Conservation (phyloP, 2,329 filamentous ascomycete genomes). For the Tolypocladium nubicola region DNA sequence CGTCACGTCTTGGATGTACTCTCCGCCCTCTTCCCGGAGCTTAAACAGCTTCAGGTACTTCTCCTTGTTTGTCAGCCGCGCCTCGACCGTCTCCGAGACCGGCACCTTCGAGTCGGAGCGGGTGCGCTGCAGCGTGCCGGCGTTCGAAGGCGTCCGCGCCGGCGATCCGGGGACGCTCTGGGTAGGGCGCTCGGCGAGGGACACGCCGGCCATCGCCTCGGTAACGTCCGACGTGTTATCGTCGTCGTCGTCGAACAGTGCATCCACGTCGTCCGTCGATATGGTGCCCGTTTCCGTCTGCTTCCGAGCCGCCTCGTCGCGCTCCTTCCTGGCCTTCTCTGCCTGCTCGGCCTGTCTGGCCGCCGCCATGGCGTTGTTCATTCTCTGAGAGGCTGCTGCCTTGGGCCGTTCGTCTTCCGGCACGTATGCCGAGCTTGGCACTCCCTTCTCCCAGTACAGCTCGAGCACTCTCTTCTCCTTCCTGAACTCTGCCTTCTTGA, state of each 20-base stretch:
- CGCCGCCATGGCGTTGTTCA: conserved; percentile 64
- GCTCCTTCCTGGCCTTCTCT: conserved; percentile 71
- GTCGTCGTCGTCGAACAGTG: conserved; percentile 91
- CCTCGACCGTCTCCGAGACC: conserved; percentile 62
- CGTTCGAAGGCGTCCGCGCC: conserved; percentile 58
- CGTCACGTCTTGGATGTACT: conserved; percentile 95
- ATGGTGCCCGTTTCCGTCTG: conserved; percentile 93
- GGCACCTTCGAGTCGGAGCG: conserved; percentile 90
- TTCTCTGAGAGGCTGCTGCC: conserved; percentile 61
- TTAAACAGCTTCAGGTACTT: conserved; percentile 89
- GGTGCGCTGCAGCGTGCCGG: conserved; percentile 69
- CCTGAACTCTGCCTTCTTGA: conserved; percentile 98
- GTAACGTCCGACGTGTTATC: conserved; percentile 80
- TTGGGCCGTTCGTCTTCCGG: conserved; percentile 95
- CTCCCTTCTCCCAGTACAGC: conserved; percentile 99
- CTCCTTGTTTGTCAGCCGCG: conserved; percentile 82
- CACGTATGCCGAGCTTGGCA: conserved; percentile 89
- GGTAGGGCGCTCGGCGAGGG: conserved; percentile 77
- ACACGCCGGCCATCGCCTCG: conserved; percentile 87
- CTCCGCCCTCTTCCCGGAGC: conserved; percentile 81
- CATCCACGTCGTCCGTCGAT: conserved; percentile 84
- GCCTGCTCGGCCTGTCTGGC: conserved; percentile 74
- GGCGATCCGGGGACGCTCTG: conserved; percentile 94
- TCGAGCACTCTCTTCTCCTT: conserved; percentile 92
- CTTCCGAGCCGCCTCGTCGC: conserved; percentile 83